Evolutionary conservation across 345 rosid species (phyloP), one percentile per base, ranked within the genome.

Genomic region (Psidium friedrichsthalianum): DNA sequence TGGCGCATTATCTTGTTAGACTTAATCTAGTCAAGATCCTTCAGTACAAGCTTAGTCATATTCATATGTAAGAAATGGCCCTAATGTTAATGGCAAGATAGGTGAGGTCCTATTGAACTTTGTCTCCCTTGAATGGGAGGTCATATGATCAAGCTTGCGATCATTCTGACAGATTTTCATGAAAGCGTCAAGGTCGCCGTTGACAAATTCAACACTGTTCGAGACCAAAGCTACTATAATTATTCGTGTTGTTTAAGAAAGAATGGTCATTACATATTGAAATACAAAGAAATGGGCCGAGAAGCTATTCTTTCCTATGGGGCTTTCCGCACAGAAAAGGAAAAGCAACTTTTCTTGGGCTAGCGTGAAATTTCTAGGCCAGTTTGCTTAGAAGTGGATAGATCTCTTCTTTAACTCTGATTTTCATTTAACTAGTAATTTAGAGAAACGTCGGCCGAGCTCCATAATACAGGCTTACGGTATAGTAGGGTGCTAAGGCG

Each of bases 31-130:
- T 27, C 74, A 29, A 61, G 57, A 82, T 22, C 56, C 57, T 25
- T 82, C 40, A 51, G 51, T 81, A 27, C 25, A 32, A 32, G 44
- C 47, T 54, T 54, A 42, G 55, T 83, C 58, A 36, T 16, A 51
- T 24, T 76, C 87, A 82, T 88, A 57, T 83, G 69, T n/a, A 85
- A 84, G 83, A 85, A 85, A 49, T 88, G 90, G 27, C 29, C 74
- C 10, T 6, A 59, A 59, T 27, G 36, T 59, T 27, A 59, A 27
- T 29, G 74, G 21, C 5, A 61, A 61, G 42, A 13, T 61, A 61
- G 29, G 21, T 15, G 36, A 7, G 74, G 42, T 61, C 74, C 42
- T 3, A 29, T 61, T 29, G 21, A 61, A 29, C 74, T 61, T 32
- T 15, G 42, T 64, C 42, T 32, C 12, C 15, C 6, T 18, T 1